Evolutionary conservation across 2,329 filamentous ascomycete genomes (phyloP).

Genomic region (Dendryphion nanum): DNA sequence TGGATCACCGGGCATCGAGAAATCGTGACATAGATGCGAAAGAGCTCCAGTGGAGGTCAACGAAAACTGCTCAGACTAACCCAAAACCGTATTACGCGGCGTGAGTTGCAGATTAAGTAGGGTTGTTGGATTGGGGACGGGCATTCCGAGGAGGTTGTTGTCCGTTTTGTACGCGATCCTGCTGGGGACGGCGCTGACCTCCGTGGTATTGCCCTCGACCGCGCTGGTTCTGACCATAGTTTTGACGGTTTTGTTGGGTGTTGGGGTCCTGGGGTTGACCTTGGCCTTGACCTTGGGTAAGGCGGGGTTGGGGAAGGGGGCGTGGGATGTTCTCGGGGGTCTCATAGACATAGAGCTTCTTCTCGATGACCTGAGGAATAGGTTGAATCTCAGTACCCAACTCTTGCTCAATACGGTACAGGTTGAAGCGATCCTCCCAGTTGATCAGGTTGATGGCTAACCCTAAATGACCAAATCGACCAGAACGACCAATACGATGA

Average conservation of each 20-base stretch:
- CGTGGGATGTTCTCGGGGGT: slow-evolving; percentile 92
- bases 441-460: slow-evolving; percentile 99
- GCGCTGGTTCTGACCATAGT: slow-evolving; percentile 27
- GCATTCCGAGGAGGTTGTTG: slow-evolving; percentile 34
- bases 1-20: slow-evolving; percentile 28
- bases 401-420: slow-evolving; percentile 98
- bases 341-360: slow-evolving; percentile 97
- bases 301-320: slow-evolving; percentile 61
- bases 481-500: slow-evolving; percentile 95
- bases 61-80: slow-evolving; percentile 31
- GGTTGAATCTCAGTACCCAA: slow-evolving; percentile 95
- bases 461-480: slow-evolving; percentile 94
- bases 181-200: slow-evolving; percentile 28
- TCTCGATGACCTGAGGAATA: slow-evolving; percentile 94
- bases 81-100: slow-evolving; percentile 3
- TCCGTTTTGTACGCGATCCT: slow-evolving; percentile 32
- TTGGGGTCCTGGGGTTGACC: slow-evolving; percentile 24
- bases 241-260: slow-evolving; percentile 22
- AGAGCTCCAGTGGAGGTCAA: slow-evolving; percentile 18
- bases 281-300: slow-evolving; percentile 9
- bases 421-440: slow-evolving; percentile 98
- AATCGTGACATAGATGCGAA: slow-evolving; percentile 25
- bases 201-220: slow-evolving; percentile 32
- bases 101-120: slow-evolving; percentile 23
- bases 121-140: slow-evolving; percentile 30